Conservation (phyloP, 2,329 filamentous ascomycete genomes). For the Coniochaeta hoffmannii region DNA sequence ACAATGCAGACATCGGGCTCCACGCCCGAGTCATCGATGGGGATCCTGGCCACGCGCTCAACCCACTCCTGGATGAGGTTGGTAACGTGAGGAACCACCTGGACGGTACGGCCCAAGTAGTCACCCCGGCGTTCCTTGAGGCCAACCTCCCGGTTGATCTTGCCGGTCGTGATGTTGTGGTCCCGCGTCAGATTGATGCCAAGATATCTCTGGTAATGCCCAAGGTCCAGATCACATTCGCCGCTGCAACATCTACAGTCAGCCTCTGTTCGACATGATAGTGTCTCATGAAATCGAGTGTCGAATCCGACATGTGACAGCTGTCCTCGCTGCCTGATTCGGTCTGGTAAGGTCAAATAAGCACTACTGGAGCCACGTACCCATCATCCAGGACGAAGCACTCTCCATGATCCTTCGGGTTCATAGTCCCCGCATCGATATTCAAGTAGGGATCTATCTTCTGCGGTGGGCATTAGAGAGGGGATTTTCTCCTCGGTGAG, state of each 20-base stretch:
- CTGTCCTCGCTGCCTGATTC: too few relatives aligned
- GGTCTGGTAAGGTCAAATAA: not conserved
- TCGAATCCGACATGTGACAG: not conserved
- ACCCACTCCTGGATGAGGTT: conserved; percentile 92
- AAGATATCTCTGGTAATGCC: conserved; percentile 47
- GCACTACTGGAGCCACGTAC: not conserved
- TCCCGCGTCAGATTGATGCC: conserved; percentile 74
- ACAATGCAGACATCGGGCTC: conserved; percentile 87
- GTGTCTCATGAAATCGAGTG: not conserved
- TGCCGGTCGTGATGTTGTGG: conserved; percentile 96
- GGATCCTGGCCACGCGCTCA: conserved; percentile 73
- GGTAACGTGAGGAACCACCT: conserved; percentile 89
- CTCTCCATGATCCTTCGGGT: conserved; percentile 1
- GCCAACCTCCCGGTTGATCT: conserved; percentile 88
- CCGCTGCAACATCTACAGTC: not conserved
- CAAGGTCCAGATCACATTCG: conserved; percentile 1
- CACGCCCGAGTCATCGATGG: conserved; percentile 76
- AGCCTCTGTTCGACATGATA: not conserved
- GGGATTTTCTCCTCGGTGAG: not conserved
- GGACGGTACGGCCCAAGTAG: conserved; percentile 83
- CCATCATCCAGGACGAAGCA: conserved; percentile 3
- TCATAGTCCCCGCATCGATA: conserved; percentile 2
- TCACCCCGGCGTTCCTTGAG: conserved; percentile 58
- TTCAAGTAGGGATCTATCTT: conserved; percentile 4
- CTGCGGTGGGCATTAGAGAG: not conserved